These are phyloP conservation scores for Dothidotthia symphoricarpi DNA, from an alignment of 2,329 filamentous ascomycete genomes.

Conservation along the genomic window DNA sequence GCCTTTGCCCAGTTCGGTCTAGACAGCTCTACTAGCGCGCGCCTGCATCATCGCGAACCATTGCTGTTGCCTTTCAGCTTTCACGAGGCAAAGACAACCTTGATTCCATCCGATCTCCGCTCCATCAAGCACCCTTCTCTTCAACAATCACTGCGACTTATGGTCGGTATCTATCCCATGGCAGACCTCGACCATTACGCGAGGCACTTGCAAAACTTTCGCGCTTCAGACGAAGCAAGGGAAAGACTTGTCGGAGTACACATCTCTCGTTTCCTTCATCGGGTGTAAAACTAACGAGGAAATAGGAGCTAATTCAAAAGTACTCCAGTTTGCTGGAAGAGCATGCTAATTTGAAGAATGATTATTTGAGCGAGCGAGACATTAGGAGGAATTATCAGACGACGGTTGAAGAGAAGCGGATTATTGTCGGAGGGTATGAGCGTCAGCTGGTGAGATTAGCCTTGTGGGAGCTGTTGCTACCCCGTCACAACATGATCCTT, in stretches of 20 bases:
- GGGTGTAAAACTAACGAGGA: constrained; percentile 27
- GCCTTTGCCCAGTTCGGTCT: too few relatives aligned
- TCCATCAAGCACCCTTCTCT: too few relatives aligned
- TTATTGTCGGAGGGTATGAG: constrained; percentile 19
- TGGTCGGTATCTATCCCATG: constrained; percentile 8
- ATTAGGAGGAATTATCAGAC: constrained; percentile 35
- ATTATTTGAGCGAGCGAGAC: constrained; percentile 34
- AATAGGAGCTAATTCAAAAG: constrained; percentile 32
- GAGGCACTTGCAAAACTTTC: constrained; percentile 35
- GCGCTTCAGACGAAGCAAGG: constrained; percentile 38
- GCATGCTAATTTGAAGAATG: constrained; percentile 28
- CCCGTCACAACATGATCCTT: constrained; percentile 2
- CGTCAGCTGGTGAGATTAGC: constrained; percentile 25
- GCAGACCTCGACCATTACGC: constrained; percentile 23
- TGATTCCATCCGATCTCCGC: too few relatives aligned
- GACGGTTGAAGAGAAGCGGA: constrained; percentile 19
- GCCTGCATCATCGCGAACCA: too few relatives aligned
- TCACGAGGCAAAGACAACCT: too few relatives aligned
- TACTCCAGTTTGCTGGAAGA: constrained; percentile 26
- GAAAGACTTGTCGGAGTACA: constrained; percentile 36
- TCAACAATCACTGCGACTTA: too few relatives aligned
- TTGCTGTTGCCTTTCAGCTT: too few relatives aligned
- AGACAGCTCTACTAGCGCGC: too few relatives aligned
- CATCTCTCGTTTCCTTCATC: constrained; percentile 5
- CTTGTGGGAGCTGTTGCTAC: constrained; percentile 1